Evolutionary conservation across 1,284 basidiomycete genomes (phyloP), one percentile per base, ranked within the genome.

Genomic region (Sphaerobolus stellatus): DNA sequence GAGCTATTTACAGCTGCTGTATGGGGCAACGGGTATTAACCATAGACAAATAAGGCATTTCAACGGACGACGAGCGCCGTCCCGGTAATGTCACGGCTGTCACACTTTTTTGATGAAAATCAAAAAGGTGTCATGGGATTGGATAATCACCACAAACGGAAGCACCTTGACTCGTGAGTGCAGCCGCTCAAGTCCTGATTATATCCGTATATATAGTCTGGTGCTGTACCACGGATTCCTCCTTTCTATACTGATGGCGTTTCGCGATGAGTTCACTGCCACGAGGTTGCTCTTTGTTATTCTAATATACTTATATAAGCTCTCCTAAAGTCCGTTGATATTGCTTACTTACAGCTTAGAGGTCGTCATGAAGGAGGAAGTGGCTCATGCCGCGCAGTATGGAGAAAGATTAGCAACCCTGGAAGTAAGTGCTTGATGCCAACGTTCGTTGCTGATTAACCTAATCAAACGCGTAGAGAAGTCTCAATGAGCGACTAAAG

Each of bases 371-470:
- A 54, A 48, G 29, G 31, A 34, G 25, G 45, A 54, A 31, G 47
- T 54, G 30, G 46, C 53, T 38, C 46, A 54, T 7, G 47, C 53
- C 18, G 53, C 47, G 13, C 46, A 38, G 24, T 49, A 48, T 20
- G 53, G 44, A 33, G 34, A 49, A n/a, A 29, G 44, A 34, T 28
- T 54, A 14, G 46, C 22, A 27, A 25, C 36, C 33, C 45, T 54
- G 8, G 46, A 54, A 47, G 53, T 54, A n/a, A n/a, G n/a, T 24
- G 27, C 24, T 33, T 3, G 29, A 11, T 45, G 16, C 13, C 11
- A 36, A 11, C 28, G 13, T 28, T 16, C 44, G n/a, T 47, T 25
- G 22, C 3, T 8, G 5, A 20, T n/a, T 16, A 18, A 24, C 5
- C 34, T 41, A 14, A 46, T 18, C 8, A 4, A 25, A 4, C 18